A percentile compares a stretch with the other conserved stretches of the same genome.
Conservation (phyloP, 1,284 basidiomycete genomes). For the Trametes pubescens region DNA sequence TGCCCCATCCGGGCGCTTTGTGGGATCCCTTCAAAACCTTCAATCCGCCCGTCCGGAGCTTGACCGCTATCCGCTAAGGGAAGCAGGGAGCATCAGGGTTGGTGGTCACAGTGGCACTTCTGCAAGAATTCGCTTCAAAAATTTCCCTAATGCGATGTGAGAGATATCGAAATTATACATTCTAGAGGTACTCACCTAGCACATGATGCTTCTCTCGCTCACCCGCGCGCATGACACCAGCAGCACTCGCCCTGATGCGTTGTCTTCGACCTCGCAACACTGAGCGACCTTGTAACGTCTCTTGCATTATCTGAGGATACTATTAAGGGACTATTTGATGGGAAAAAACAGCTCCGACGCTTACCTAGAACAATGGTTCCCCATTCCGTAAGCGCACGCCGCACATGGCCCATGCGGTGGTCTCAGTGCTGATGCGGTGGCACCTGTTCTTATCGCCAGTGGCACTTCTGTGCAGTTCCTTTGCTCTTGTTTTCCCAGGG, state of each 20-base stretch:
- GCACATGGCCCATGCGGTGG: conserved; percentile 4
- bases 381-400: not conserved
- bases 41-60: not conserved
- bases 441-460: not conserved
- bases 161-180: too few relatives aligned
- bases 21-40: not conserved
- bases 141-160: too few relatives aligned
- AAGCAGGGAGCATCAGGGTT: not conserved
- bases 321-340: not conserved
- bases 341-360: not conserved
- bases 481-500: too few relatives aligned
- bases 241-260: too few relatives aligned
- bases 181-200: too few relatives aligned
- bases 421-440: not conserved
- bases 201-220: too few relatives aligned
- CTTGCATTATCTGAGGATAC: not conserved
- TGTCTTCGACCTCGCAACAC: too few relatives aligned
- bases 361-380: conserved; percentile 8
- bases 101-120: not conserved
- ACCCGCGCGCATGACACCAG: too few relatives aligned
- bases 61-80: not conserved
- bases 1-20: conserved; percentile 9
- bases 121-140: too few relatives aligned
- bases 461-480: not conserved
- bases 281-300: not conserved